Conservation (phyloP, 768 basidiomycete genomes). For the Lactarius akahatsu region DNA sequence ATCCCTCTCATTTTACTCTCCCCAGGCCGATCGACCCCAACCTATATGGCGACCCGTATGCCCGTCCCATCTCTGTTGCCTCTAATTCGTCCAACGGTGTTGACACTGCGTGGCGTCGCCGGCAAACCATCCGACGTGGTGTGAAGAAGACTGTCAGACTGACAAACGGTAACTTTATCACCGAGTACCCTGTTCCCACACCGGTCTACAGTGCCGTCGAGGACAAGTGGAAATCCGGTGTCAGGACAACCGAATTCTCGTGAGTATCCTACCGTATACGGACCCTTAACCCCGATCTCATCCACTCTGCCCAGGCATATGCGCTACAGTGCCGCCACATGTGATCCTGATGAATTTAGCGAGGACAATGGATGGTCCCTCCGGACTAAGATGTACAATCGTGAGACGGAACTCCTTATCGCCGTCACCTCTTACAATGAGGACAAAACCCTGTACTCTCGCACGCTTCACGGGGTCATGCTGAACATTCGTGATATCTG, state of each 20-base stretch:
- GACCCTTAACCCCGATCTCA: slow-evolving; percentile 2
- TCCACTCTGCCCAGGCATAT: slow-evolving; percentile 61
- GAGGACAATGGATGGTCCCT: slow-evolving; percentile 81
- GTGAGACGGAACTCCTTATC: slow-evolving; percentile 90
- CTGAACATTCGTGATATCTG: slow-evolving; percentile 97
- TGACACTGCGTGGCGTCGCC: slow-evolving; percentile 55
- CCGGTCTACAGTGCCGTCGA: slow-evolving; percentile 83
- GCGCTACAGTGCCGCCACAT: slow-evolving; percentile 91
- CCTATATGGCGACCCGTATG: slow-evolving; percentile 66
- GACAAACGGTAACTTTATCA: slow-evolving; percentile 89
- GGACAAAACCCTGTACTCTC: slow-evolving; percentile 87
- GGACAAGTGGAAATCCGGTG: slow-evolving; percentile 60
- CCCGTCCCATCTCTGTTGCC: slow-evolving; percentile 44
- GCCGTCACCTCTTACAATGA: slow-evolving; percentile 94
- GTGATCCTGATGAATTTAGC: slow-evolving; percentile 86
- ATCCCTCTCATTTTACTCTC: slow-evolving; percentile 10
- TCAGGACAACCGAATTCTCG: slow-evolving; percentile 88
- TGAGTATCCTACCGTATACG: slow-evolving; percentile 42
- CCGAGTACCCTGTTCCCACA: slow-evolving; percentile 85
- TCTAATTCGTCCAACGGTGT: slow-evolving; percentile 40
- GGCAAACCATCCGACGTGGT: slow-evolving; percentile 89
- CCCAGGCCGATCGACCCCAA: slow-evolving; percentile 49
- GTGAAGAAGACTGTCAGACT: slow-evolving; percentile 94
- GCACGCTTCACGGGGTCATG: slow-evolving; percentile 95
- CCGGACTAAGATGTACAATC: slow-evolving; percentile 79